phyloP scores from a whole-genome alignment of 768 basidiomycete genomes.

The Suillus paluster region DNA sequence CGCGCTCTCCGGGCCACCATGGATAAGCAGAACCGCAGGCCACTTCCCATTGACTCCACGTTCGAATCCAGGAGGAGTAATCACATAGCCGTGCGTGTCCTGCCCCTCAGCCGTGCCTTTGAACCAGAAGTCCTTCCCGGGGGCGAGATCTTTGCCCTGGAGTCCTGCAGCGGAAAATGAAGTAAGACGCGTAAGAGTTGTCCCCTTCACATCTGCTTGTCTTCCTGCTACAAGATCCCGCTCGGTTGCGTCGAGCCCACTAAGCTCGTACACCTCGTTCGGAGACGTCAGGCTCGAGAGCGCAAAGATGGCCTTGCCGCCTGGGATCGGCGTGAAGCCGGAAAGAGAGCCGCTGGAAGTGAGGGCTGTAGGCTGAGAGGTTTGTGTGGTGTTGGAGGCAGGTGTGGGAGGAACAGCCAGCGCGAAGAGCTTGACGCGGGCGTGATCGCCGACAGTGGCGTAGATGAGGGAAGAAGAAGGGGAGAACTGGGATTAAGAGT shows the following conservation, averaged over 20 bases:
- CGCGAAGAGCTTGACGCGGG: slow-evolving; percentile 73
- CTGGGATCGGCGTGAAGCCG: slow-evolving; percentile 62
- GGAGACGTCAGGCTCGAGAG: slow-evolving; percentile 77
- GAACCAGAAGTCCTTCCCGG: slow-evolving; percentile 89
- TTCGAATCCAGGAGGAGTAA: slow-evolving; percentile 82
- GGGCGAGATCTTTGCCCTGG: slow-evolving; percentile 57
- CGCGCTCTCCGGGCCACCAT: slow-evolving; percentile 81
- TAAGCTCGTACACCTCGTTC: slow-evolving; percentile 75
- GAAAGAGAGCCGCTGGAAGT: slow-evolving; percentile 62
- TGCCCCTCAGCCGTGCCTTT: slow-evolving; percentile 70
- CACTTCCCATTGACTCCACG: slow-evolving; percentile 70
- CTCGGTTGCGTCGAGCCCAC: slow-evolving; percentile 50
- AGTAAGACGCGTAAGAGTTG: slow-evolving; percentile 62
- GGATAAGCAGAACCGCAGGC: slow-evolving; percentile 82
- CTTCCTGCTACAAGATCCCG: slow-evolving; percentile 39
- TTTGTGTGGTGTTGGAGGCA: slow-evolving; percentile 50
- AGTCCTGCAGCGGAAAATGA: slow-evolving; percentile 61
- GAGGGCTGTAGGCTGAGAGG: slow-evolving; percentile 58
- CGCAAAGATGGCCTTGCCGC: slow-evolving; percentile 70
- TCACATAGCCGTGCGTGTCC: slow-evolving; percentile 82
- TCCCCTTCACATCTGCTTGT: slow-evolving; percentile 26
- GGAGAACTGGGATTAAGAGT: slow-evolving; percentile 63
- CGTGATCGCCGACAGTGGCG: slow-evolving; percentile 78
- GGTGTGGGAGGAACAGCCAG: slow-evolving; percentile 71
- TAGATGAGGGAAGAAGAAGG: slow-evolving; percentile 70